Base-by-base conservation (phyloP, 2,329 filamentous ascomycete genomes). In the Nannizzia gypsea region DNA sequence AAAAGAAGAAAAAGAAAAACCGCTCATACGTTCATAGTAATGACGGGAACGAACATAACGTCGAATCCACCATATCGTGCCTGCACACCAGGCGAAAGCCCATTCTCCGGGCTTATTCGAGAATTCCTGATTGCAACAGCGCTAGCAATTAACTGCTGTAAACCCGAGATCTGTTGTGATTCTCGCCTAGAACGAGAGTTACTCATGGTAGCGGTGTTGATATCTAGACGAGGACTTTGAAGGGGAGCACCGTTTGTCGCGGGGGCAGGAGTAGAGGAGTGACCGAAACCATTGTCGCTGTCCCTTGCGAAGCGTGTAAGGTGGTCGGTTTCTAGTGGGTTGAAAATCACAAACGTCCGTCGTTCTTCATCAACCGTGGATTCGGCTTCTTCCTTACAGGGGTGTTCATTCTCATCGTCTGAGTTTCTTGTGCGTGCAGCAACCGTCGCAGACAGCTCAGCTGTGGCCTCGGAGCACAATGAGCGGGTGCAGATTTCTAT, bases 311-410 rank as follows among this genome's bases (percentile, higher is more conserved):
- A 52, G 13, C 60, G 40, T 26, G 46, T 36, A 52, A 65, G 52
- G 59, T 66, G 64, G 17, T 62, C 61, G 52, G 58, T 60, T 59
- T 66, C 64, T 13, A 67, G 59, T 13, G 69, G 64, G 17, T 68
- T 70, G 60, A 71, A 71, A n/a, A 71, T 59, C 6, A 59, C 65
- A 38, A 69, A 63, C 2, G 66, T 64, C 17, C 64, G 55, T 20
- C 28, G 22, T 4, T 61, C 40, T 36, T 59, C 42, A 31, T 57
- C 54, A 20, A 54, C 42, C 5, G 48, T 28, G 13, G 48, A 52
- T 28, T 52, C 48, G 48, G 9, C 6, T 6, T 20, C 28, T 17
- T 59, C 54, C 22, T 42, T 42, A 9, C 13, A 38, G 11, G 28
- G 40, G 15, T 56, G 20, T 55, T 52, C 26, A 34, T 60, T 28